Conservation (phyloP, 2,329 filamentous ascomycete species). For the Colletotrichum kahawae region DNA sequence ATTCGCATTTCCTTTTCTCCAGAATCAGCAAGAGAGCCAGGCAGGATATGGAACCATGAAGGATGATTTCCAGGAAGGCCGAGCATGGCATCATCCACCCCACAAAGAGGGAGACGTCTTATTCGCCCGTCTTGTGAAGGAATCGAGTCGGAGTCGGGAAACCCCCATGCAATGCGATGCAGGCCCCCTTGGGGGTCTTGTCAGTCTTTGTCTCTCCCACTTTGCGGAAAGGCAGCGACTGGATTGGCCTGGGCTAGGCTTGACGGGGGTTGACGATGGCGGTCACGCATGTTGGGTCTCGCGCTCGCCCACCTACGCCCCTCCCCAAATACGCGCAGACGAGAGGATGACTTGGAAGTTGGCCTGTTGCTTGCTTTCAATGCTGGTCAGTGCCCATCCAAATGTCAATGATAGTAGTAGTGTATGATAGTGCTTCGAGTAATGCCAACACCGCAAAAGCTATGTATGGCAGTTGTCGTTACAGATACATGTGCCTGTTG, state of each 20-base stretch:
- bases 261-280: background rate
- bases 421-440: background rate
- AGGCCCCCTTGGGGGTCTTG: background rate
- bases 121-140: constrained; percentile 7
- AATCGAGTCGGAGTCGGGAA: constrained; percentile 4
- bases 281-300: background rate
- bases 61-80: background rate
- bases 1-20: constrained; percentile 3
- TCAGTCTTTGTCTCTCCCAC: background rate
- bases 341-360: background rate
- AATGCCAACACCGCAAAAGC: constrained; percentile 3
- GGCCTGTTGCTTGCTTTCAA: background rate
- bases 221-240: background rate
- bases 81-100: constrained; percentile 17
- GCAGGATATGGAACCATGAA: background rate
- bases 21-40: background rate
- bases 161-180: background rate
- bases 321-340: background rate
- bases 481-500: background rate
- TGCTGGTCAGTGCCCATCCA: background rate
- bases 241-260: background rate
- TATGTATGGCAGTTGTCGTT: background rate
- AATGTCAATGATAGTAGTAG: background rate
- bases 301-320: background rate
- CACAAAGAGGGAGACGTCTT: background rate